These are phyloP conservation scores for Scytalidium sp. DNA, from an alignment of 2,329 filamentous ascomycete genomes.

Conservation along the genomic window DNA sequence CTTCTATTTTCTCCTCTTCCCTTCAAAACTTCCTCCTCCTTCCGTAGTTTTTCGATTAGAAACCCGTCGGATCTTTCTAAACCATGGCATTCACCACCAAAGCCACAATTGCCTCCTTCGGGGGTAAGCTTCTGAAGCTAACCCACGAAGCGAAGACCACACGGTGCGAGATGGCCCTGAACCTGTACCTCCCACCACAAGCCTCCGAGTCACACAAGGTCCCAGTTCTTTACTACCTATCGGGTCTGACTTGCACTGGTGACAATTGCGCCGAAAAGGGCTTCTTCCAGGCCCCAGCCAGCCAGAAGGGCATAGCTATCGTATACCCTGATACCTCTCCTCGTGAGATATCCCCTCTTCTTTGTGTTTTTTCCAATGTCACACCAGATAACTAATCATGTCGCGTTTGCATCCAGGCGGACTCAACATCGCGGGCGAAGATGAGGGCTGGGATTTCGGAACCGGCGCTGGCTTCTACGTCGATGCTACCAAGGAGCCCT, in stretches of 20 bases:
- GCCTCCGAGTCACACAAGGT: conserved; percentile 58
- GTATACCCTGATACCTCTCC: conserved; percentile 95
- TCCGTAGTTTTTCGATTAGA: background rate
- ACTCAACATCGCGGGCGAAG: conserved; percentile 75
- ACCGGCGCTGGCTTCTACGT: conserved; percentile 92
- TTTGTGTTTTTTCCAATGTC: background rate
- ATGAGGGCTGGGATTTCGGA: conserved; percentile 90
- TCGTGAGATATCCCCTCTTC: conserved; percentile 45
- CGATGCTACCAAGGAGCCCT: conserved; percentile 76
- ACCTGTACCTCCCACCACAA: conserved; percentile 83
- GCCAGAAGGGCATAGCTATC: conserved; percentile 80
- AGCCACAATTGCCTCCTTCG: conserved; percentile 85
- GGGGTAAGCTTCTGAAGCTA: conserved; percentile 92
- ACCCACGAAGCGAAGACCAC: conserved; percentile 77
- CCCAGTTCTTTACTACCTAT: conserved; percentile 89
- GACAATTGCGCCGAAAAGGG: conserved; percentile 82
- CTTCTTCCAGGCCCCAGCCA: conserved; percentile 85
- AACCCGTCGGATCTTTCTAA: conserved; percentile 20
- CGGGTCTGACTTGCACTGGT: conserved; percentile 90
- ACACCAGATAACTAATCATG: conserved; percentile 1
- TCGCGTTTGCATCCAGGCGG: conserved; percentile 67
- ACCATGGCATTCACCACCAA: conserved; percentile 84
- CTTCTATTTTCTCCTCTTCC: background rate
- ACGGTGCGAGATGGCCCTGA: conserved; percentile 86
- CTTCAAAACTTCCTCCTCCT: background rate